These are phyloP conservation scores for Brassica rapa DNA, from an alignment of 345 rosid species.

Conservation along the genomic window DNA sequence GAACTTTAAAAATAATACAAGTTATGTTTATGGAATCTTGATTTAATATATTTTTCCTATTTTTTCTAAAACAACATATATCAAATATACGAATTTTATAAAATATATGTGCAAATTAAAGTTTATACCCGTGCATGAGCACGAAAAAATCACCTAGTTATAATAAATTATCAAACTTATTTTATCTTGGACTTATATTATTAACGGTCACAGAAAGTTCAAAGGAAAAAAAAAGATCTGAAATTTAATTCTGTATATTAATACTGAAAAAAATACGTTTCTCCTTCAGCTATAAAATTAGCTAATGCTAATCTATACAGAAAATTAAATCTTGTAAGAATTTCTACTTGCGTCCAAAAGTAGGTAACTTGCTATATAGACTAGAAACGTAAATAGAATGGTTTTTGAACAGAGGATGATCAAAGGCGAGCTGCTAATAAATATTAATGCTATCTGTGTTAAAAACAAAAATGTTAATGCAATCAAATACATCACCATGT, in stretches of 20 bases:
- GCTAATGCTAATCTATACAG: neutral
- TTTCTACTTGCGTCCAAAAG: neutral
- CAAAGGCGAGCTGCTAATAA: neutral
- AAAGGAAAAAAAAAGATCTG: neutral
- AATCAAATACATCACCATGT: too few species aligned
- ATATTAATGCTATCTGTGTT: too few species aligned
- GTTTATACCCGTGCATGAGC: too few species aligned
- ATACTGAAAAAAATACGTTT: neutral
- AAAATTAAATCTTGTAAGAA: neutral
- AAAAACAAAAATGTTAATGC: too few species aligned
- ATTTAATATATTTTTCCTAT: too few species aligned
- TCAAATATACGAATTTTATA: too few species aligned
- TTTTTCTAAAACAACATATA: too few species aligned
- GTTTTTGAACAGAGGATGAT: constrained; percentile 19
- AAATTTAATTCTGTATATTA: neutral
- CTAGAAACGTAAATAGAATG: neutral
- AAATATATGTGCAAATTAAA: too few species aligned
- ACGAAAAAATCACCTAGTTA: too few species aligned
- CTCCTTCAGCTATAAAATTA: neutral
- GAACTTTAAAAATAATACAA: too few species aligned
- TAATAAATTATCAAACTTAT: neutral
- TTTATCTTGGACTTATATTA: neutral
- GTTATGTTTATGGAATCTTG: too few species aligned
- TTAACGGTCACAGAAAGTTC: neutral
- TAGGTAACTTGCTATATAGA: neutral